A percentile compares a stretch with the other conserved stretches of the same genome.
phyloP scores from a whole-genome alignment of 169 alveolate species.

The Cytauxzoon felis region DNA sequence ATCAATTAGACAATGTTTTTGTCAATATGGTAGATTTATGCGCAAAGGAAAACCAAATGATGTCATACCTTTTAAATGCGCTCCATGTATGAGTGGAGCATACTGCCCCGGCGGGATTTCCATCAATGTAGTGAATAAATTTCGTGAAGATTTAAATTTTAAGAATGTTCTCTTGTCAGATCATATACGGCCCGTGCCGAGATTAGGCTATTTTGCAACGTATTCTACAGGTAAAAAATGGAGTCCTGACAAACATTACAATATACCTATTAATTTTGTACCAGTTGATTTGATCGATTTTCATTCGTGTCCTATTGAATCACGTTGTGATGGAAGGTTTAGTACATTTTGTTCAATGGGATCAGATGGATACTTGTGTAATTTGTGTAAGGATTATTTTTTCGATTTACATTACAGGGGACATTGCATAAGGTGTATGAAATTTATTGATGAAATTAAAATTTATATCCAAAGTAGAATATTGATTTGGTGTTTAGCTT shows the following conservation, averaged over 20 bases:
- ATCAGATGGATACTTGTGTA: constrained; percentile 73
- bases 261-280: not conserved
- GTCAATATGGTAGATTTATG: constrained; percentile 70
- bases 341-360: constrained; percentile 55
- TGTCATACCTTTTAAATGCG: constrained; percentile 48
- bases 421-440: constrained; percentile 21
- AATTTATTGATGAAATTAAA: not conserved
- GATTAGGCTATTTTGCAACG: constrained; percentile 48
- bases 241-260: constrained; percentile 24
- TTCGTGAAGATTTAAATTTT: constrained; percentile 46
- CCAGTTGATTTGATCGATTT: constrained; percentile 31
- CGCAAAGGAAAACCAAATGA: not conserved
- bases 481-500: constrained; percentile 19
- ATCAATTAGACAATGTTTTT: constrained; percentile 72
- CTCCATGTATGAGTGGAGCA: constrained; percentile 69
- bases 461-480: not conserved
- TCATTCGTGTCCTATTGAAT: constrained; percentile 57
- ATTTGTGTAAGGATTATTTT: constrained; percentile 44
- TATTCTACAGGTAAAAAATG: constrained; percentile 15
- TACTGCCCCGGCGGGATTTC: constrained; percentile 72
- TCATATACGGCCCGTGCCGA: constrained; percentile 53
- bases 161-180: constrained; percentile 29
- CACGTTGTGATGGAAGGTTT: constrained; percentile 24
- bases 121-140: constrained; percentile 37
- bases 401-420: constrained; percentile 38